Conservation (phyloP, 148 eudicot genomes). For the Rhododendron ovatum region DNA sequence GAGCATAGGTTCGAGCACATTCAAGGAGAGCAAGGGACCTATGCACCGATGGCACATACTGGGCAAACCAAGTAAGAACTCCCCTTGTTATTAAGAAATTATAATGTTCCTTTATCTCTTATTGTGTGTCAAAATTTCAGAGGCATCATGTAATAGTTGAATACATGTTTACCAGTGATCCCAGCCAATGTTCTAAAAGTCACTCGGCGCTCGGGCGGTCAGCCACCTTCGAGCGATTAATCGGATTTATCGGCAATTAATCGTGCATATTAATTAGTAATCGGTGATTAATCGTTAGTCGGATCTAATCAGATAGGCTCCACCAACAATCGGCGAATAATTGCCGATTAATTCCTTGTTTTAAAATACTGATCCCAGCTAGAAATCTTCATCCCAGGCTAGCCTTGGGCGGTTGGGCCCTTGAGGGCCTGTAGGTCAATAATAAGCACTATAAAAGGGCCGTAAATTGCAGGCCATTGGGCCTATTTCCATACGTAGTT, state of each 20-base stretch:
- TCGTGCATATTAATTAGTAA: too few species aligned
- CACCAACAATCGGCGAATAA: too few species aligned
- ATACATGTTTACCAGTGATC: neutral
- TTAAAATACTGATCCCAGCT: neutral
- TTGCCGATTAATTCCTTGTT: too few species aligned
- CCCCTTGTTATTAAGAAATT: neutral
- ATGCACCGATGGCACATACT: constrained; percentile 23
- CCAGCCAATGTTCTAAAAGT: neutral
- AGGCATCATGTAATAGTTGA: neutral
- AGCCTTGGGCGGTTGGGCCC: neutral
- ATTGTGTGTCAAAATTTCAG: neutral
- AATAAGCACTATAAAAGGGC: neutral
- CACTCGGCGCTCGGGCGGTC: too few species aligned
- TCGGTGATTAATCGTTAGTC: too few species aligned
- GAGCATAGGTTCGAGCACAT: constrained; percentile 27
- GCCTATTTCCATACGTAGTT: neutral
- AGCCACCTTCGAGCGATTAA: too few species aligned
- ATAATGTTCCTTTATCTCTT: neutral
- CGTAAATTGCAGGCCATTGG: neutral
- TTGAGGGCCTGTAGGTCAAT: neutral
- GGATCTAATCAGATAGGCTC: too few species aligned
- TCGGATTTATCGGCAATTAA: too few species aligned
- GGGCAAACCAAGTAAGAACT: constrained; percentile 44
- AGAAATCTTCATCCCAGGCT: neutral
- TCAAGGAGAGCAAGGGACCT: constrained; percentile 31